Conservation (phyloP, 495 filamentous ascomycete genomes). For the Cetradonia linearis region DNA sequence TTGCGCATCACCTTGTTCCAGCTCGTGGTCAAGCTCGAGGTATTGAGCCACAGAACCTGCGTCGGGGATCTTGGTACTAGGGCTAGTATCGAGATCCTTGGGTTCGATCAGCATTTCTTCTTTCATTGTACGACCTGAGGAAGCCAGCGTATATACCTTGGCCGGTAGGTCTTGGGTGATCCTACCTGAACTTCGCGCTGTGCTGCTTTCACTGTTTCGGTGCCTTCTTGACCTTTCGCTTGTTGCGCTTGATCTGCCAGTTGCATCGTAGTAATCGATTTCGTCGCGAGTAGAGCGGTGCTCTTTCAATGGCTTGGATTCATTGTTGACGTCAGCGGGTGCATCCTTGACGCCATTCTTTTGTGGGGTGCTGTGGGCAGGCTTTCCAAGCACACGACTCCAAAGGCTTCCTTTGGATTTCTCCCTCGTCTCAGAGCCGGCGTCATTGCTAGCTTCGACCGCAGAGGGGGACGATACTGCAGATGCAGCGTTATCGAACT, state of each 20-base stretch:
- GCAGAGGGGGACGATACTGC: slow-evolving; percentile 31
- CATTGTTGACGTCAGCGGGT: slow-evolving; percentile 26
- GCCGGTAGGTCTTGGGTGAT: slow-evolving; percentile 23
- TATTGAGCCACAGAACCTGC: slow-evolving; percentile 12
- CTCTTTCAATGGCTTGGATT: slow-evolving; percentile 35
- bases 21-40: slow-evolving; percentile 5
- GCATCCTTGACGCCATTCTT: slow-evolving; percentile 11
- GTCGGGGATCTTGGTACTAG: slow-evolving; percentile 1
- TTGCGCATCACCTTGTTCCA: slow-evolving; percentile 22
- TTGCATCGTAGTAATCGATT: slow-evolving; percentile 25
- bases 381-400: slow-evolving; percentile 26
- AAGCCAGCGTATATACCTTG: slow-evolving; percentile 22
- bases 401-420: slow-evolving; percentile 31
- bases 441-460: slow-evolving; percentile 28
- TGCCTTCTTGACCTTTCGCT: slow-evolving; percentile 12
- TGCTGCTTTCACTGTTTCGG: slow-evolving; percentile 2
- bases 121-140: slow-evolving; percentile 7
- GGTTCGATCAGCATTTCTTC: slow-evolving; percentile 15
- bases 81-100: slow-evolving; percentile 15
- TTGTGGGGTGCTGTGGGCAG: slow-evolving; percentile 8
- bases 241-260: slow-evolving; percentile 14
- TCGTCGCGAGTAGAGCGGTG: slow-evolving; percentile 31
- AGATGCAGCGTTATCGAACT: slow-evolving; percentile 31
- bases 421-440: slow-evolving; percentile 29
- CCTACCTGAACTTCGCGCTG: slow-evolving; percentile 19